Conservation (phyloP, 345 rosid genomes). For the Lepidium aucheri region DNA sequence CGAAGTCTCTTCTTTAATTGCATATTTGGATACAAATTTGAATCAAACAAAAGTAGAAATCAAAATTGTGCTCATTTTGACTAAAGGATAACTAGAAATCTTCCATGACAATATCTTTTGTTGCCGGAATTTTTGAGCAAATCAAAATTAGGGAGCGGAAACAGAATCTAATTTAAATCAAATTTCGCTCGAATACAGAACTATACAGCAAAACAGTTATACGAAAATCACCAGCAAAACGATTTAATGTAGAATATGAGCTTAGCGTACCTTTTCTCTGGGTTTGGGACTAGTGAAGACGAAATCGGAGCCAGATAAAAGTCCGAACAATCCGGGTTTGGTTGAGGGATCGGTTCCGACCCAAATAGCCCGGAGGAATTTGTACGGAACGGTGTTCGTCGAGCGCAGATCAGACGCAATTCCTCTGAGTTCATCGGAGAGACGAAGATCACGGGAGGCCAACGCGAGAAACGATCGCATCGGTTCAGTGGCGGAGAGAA, state of each 20-base stretch:
- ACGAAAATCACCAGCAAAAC: neutral
- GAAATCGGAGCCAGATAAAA: slow-evolving; percentile 52
- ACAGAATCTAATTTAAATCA: neutral
- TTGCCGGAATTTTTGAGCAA: neutral
- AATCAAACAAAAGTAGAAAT: neutral
- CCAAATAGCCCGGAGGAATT: slow-evolving; percentile 59
- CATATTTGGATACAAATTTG: neutral
- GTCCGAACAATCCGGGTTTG: slow-evolving; percentile 42
- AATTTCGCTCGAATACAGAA: neutral
- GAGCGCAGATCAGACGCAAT: slow-evolving; percentile 50
- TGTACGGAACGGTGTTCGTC: slow-evolving; percentile 36
- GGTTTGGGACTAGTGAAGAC: slow-evolving; percentile 64
- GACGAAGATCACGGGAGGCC: slow-evolving; percentile 36
- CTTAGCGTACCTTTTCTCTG: slow-evolving; percentile 54
- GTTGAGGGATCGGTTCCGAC: slow-evolving; percentile 30
- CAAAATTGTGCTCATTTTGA: neutral
- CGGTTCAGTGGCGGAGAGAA: slow-evolving; percentile 20
- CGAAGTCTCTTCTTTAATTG: neutral
- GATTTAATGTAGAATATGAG: neutral
- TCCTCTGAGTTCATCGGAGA: slow-evolving; percentile 42
- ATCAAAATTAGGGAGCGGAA: neutral
- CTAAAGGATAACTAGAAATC: neutral
- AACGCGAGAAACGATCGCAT: slow-evolving; percentile 14
- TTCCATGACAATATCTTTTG: neutral
- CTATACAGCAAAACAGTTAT: neutral